These are phyloP conservation scores for Aphanomyces invadans DNA, from an alignment of 352 stramenopile species.

Conservation along the genomic window DNA sequence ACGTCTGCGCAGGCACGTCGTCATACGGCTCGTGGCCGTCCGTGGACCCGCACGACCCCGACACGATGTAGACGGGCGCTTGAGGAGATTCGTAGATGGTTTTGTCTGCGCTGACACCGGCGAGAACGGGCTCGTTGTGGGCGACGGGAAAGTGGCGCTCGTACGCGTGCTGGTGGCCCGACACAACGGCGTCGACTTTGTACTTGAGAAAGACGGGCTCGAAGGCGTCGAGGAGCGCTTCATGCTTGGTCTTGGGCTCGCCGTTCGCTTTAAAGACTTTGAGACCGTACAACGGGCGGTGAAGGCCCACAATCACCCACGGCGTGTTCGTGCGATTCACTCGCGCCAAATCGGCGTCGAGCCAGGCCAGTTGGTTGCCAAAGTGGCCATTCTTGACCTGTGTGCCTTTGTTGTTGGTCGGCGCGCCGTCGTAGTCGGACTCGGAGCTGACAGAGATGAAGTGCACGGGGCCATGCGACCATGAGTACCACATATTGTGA, in stretches of 20 bases:
- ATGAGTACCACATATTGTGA: conserved; percentile 87
- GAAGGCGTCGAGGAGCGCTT: conserved; percentile 52
- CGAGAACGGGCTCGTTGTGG: conserved; percentile 33
- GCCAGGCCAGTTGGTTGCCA: conserved; percentile 42
- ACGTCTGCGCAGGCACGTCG: conserved; percentile 27
- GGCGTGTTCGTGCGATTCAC: conserved; percentile 40
- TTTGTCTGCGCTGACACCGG: conserved; percentile 42
- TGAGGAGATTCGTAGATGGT: conserved; percentile 50
- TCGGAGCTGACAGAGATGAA: conserved; percentile 80
- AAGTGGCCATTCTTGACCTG: conserved; percentile 38
- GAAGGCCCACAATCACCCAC: conserved; percentile 68
- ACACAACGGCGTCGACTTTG: conserved; percentile 77
- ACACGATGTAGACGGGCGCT: conserved; percentile 61
- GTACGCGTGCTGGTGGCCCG: conserved; percentile 82
- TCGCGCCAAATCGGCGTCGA: conserved; percentile 50
- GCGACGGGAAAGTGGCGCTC: conserved; percentile 61
- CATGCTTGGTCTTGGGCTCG: conserved; percentile 30
- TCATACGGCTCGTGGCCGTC: conserved; percentile 34
- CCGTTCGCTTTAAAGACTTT: conserved; percentile 25
- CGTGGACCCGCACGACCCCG: conserved; percentile 48
- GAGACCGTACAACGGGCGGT: conserved; percentile 61
- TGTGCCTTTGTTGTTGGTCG: conserved; percentile 36
- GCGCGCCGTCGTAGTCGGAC: conserved; percentile 44
- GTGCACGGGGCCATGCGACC: conserved; percentile 73
- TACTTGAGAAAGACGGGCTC: conserved; percentile 81